Percentiles rank a stretch among this genome's conserved stretches.
Evolutionary conservation across 768 basidiomycete genomes (phyloP).

Genomic region (Auriscalpium vulgare): DNA sequence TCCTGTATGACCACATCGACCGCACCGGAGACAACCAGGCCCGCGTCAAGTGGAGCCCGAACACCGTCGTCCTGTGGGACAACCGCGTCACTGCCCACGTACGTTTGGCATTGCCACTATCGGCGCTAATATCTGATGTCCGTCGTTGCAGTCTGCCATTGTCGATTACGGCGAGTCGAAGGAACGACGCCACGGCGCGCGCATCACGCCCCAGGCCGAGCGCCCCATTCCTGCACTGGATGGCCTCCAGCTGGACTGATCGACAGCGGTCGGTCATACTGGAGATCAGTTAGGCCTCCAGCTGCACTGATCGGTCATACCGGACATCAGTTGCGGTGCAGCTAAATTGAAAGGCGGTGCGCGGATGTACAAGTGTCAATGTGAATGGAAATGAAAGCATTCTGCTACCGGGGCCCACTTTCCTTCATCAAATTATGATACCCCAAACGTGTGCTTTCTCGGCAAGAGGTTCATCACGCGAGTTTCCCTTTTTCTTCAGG

Average conservation of each 20-base stretch:
- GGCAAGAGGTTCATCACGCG: too few relatives aligned
- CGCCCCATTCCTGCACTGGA: conserved; percentile 52
- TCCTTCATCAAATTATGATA: too few relatives aligned
- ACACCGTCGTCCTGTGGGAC: conserved; percentile 80
- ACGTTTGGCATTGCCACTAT: conserved; percentile 19
- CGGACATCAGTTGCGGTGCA: too few relatives aligned
- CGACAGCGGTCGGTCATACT: too few relatives aligned
- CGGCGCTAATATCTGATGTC: conserved; percentile 1
- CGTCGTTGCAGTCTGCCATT: conserved; percentile 52
- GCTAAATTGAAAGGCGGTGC: too few relatives aligned
- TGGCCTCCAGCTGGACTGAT: background rate
- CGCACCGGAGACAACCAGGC: conserved; percentile 75
- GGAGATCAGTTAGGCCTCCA: background rate
- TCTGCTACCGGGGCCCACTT: too few relatives aligned
- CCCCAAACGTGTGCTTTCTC: too few relatives aligned
- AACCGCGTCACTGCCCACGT: conserved; percentile 68
- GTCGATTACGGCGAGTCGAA: conserved; percentile 60
- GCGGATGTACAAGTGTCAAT: too few relatives aligned
- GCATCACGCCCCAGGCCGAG: conserved; percentile 81
- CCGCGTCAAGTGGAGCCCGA: conserved; percentile 67
- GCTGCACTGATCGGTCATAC: background rate
- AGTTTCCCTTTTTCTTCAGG: too few relatives aligned
- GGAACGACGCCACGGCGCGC: conserved; percentile 68
- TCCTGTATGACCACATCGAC: conserved; percentile 70
- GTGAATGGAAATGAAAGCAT: too few relatives aligned